Evolutionary conservation across 2,329 filamentous ascomycete species (phyloP), one percentile per base, ranked within the genome.

Genomic region (Aspergillus floridensis): DNA sequence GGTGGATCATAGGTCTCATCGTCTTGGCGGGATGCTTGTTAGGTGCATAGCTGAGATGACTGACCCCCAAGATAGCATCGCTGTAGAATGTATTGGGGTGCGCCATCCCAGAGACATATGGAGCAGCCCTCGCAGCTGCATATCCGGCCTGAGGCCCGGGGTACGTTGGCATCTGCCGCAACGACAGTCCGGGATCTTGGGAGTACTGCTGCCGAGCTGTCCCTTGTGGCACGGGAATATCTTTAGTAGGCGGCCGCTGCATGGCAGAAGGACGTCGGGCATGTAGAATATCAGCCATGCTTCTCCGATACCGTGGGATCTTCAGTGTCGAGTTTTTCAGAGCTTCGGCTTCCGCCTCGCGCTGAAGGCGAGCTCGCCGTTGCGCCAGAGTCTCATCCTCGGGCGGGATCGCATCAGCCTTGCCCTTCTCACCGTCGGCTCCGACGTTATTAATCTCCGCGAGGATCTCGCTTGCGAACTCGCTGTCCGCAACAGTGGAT

Each of bases 271-370:
- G 85, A 65, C 86, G 65, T 44, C 61, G 82, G 2, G 80, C 79
- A 59, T 82, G 77, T 10, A 89, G 80, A 31, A 81, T 68, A 63
- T 78, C 72, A 7, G 78, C 79, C 74, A 81, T 79, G 63, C 78
- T 82, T 47, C 74, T 75, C 59, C 78, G 73, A 53, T 73, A 70
- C 49, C 71, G 72, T 2, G 69, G 66, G 16, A 74, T 65, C 51
- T 63, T 70, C 26, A 59, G 49, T 46, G 63, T 65, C 12, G 64
- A 62, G 49, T 65, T 65, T 21, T 65, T 58, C 50, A 66, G 70
- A 21, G 63, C 60, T 54, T 64, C 63, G 5, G 72, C 69, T 54
- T 64, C 63, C 5, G 72, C 70, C 65, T 79, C 77, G 50, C 74
- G 75, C 65, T 80, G 77, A 4, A 82, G 71, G 21, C 80, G 77